These are phyloP conservation scores for Colletotrichum coccodes DNA, from an alignment of 2,329 filamentous ascomycete species.

Conservation along the genomic window DNA sequence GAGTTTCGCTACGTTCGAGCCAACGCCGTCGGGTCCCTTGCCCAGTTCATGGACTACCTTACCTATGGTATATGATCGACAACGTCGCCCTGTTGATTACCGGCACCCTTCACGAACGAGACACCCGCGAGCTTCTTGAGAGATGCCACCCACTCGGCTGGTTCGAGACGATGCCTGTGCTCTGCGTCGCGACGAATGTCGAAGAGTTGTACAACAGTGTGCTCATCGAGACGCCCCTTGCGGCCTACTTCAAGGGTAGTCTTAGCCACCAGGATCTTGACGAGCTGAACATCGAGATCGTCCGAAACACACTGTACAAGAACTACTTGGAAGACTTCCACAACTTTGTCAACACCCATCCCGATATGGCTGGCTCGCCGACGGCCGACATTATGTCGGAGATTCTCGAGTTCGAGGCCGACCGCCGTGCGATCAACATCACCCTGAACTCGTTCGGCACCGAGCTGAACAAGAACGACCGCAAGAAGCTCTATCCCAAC, in stretches of 20 bases:
- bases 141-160: conserved; percentile 96
- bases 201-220: conserved; percentile 99
- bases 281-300: conserved; percentile 99
- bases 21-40: conserved; percentile 89
- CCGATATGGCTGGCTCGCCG: conserved; percentile 87
- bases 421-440: conserved; percentile 97
- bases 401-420: conserved; percentile 95
- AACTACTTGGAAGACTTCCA: conserved; percentile 99
- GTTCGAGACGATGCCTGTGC: conserved; percentile 99
- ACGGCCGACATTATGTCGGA: conserved; percentile 96
- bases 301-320: conserved; percentile 98
- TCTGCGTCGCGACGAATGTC: conserved; percentile 97
- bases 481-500: conserved; percentile 94
- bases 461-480: conserved; percentile 90
- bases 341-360: conserved; percentile 89
- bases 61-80: conserved; percentile 99
- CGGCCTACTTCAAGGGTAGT: conserved; percentile 96
- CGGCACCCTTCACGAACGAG: conserved; percentile 95
- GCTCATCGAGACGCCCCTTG: conserved; percentile 93
- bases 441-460: conserved; percentile 99
- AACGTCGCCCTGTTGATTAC: conserved; percentile 98
- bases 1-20: conserved; percentile 97
- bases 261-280: conserved; percentile 96
- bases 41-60: conserved; percentile 97
- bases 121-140: conserved; percentile 94